Conservation (phyloP, 768 basidiomycete species). For the Ramaria rubella region DNA sequence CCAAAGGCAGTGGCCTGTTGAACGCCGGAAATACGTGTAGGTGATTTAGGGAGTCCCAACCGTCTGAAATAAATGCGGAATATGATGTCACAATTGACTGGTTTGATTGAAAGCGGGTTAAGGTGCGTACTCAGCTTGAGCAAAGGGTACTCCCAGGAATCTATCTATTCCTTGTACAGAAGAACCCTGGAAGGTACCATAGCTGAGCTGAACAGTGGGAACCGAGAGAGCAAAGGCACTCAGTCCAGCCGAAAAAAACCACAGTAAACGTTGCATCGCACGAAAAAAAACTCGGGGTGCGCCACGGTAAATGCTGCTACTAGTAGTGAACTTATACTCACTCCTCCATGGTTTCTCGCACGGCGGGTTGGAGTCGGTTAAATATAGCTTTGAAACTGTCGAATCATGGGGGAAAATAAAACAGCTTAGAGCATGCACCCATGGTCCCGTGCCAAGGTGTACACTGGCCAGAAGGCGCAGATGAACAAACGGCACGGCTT, state of each 20-base stretch:
- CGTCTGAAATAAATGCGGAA: constrained; percentile 31
- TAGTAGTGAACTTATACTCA: no score
- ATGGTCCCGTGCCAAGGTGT: no score
- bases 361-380: no score
- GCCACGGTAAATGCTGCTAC: no score
- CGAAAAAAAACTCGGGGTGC: no score
- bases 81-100: background rate
- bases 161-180: constrained; percentile 27
- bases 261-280: background rate
- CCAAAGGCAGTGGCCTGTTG: constrained; percentile 35
- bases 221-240: background rate
- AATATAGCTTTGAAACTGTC: no score
- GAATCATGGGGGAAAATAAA: no score
- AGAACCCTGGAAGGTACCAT: constrained; percentile 40
- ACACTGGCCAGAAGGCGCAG: no score
- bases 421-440: no score
- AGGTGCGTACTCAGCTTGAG: constrained; percentile 43
- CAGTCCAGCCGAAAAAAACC: background rate
- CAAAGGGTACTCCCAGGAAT: constrained; percentile 52
- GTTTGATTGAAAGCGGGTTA: background rate
- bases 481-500: no score
- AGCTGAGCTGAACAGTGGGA: constrained; percentile 33
- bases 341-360: no score
- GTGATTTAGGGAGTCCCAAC: constrained; percentile 36
- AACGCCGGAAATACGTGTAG: constrained; percentile 30